These are phyloP conservation scores for Diddensiella transvaalensis DNA, from an alignment of 805 yeast genomes.

Conservation along the genomic window DNA sequence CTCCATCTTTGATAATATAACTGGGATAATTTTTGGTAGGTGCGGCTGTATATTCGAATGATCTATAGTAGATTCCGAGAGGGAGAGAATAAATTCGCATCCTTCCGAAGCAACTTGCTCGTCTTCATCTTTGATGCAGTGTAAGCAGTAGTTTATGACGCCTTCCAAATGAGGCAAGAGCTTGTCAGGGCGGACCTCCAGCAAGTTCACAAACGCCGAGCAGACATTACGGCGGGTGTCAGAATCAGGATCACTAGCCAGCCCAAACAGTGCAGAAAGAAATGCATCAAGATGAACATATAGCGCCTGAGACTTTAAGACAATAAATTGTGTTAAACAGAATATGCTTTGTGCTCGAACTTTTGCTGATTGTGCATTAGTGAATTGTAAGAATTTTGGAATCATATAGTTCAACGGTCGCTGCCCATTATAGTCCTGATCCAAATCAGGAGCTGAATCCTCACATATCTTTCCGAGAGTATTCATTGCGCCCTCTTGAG, in stretches of 20 bases:
- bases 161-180: conserved; percentile 77
- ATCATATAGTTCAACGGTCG: conserved; percentile 67
- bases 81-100: conserved; percentile 80
- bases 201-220: conserved; percentile 62
- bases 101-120: conserved; percentile 86
- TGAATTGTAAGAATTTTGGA: conserved; percentile 57
- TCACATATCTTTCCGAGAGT: conserved; percentile 88
- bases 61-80: conserved; percentile 62
- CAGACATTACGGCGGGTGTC: conserved; percentile 73
- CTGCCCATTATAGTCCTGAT: conserved; percentile 59
- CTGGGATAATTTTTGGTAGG: conserved; percentile 67
- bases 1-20: conserved; percentile 75
- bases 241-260: conserved; percentile 61
- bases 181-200: conserved; percentile 78
- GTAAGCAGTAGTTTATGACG: conserved; percentile 79
- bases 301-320: conserved; percentile 63
- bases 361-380: conserved; percentile 39
- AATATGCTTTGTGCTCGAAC: conserved; percentile 61
- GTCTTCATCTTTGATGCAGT: conserved; percentile 62
- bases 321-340: conserved; percentile 74
- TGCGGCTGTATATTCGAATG: conserved; percentile 52
- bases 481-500: conserved; percentile 72
- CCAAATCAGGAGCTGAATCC: conserved; percentile 67
- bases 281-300: conserved; percentile 62
- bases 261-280: conserved; percentile 57